Evolutionary conservation across 345 rosid genomes (phyloP).

Genomic region (Litchi chinensis): DNA sequence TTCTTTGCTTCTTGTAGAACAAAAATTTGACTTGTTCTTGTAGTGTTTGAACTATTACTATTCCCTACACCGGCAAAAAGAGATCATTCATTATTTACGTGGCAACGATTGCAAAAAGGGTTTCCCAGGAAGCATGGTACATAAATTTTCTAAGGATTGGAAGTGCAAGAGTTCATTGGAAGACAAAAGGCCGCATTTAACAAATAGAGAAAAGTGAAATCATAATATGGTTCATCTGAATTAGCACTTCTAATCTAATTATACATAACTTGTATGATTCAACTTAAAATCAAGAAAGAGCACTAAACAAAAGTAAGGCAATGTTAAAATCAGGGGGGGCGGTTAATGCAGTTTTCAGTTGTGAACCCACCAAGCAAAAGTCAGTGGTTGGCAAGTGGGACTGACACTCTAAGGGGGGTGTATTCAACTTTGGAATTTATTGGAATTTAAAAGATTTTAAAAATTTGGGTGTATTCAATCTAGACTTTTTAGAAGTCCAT

Average conservation of each 20-base stretch:
- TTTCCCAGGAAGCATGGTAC: neutral
- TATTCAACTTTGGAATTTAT: too few relatives aligned
- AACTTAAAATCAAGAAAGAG: neutral
- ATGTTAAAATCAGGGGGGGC: neutral
- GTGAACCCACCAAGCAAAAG: conserved; percentile 5
- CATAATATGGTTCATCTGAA: too few relatives aligned
- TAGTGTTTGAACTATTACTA: conserved; percentile 23
- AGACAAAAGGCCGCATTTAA: neutral
- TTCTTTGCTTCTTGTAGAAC: conserved; percentile 32
- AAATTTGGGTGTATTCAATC: too few relatives aligned
- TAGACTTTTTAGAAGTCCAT: too few relatives aligned
- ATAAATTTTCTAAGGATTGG: too few relatives aligned
- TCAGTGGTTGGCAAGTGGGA: neutral
- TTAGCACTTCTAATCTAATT: too few relatives aligned
- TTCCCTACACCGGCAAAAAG: conserved; percentile 31
- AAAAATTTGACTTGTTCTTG: conserved; percentile 8
- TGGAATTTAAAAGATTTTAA: too few relatives aligned
- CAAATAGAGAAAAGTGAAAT: too few relatives aligned
- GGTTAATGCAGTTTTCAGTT: conserved; percentile 27
- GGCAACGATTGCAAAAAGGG: neutral
- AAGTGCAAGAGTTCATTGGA: neutral
- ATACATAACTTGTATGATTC: neutral
- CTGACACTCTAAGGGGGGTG: too few relatives aligned
- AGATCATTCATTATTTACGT: conserved; percentile 29
- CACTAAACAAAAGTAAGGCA: neutral